These are phyloP conservation scores for Aspergillus carbonarius DNA, from an alignment of 2,329 filamentous ascomycete species.

Conservation along the genomic window DNA sequence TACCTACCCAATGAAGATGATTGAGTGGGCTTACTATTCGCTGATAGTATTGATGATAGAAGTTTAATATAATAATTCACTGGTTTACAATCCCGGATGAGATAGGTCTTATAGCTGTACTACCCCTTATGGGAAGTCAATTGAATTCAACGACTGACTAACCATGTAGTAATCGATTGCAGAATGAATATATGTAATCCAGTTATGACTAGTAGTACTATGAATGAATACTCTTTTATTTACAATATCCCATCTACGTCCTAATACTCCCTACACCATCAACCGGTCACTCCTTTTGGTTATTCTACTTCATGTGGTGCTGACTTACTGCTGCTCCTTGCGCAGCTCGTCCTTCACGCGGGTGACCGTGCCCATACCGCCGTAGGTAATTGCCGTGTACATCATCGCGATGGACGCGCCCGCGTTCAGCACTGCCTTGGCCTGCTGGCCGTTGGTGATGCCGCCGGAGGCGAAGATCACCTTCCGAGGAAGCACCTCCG, in stretches of 20 bases:
- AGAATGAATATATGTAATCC: not conserved
- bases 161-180: not conserved
- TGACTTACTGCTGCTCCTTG: conserved; percentile 30
- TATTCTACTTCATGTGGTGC: too few relatives aligned
- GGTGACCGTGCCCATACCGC: conserved; percentile 61
- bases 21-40: too few relatives aligned
- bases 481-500: conserved; percentile 51
- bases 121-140: too few relatives aligned
- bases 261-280: not conserved
- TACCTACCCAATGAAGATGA: too few relatives aligned
- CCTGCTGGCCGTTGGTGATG: conserved; percentile 84
- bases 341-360: conserved; percentile 51
- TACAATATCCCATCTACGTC: not conserved
- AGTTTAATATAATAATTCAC: too few relatives aligned
- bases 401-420: conserved; percentile 90
- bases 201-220: too few relatives aligned
- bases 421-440: conserved; percentile 75
- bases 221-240: not conserved
- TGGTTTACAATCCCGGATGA: too few relatives aligned
- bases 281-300: not conserved
- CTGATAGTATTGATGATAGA: too few relatives aligned
- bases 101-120: too few relatives aligned
- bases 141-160: too few relatives aligned
- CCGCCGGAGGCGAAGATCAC: conserved; percentile 92
- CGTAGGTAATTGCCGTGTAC: conserved; percentile 74